Evolutionary conservation across 495 filamentous ascomycete genomes (phyloP).

Genomic region (Tuber brumale): DNA sequence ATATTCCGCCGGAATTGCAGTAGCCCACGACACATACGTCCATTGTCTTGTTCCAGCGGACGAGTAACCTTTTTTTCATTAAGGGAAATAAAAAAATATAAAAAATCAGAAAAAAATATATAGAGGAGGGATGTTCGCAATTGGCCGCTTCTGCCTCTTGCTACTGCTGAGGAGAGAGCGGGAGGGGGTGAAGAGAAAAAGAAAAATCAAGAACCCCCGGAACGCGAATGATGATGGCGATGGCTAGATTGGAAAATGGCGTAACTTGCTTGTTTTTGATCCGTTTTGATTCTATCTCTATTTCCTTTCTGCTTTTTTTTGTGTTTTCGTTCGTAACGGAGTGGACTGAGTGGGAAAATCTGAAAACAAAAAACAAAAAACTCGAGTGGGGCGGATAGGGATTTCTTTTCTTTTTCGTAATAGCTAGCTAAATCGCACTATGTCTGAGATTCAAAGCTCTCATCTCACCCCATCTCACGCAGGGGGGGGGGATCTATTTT

Average conservation of each 20-base stretch:
- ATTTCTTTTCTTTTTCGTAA: conserved; percentile 10
- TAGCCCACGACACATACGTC: conserved; percentile 6
- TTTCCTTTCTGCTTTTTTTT: background rate
- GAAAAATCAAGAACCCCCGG: background rate
- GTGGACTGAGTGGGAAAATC: background rate
- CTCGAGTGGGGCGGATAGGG: background rate
- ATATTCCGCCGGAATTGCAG: conserved; percentile 43
- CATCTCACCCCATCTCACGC: conserved; percentile 10
- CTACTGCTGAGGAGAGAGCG: background rate
- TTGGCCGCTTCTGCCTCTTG: background rate
- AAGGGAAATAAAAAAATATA: background rate
- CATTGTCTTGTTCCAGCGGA: background rate
- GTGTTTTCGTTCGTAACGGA: background rate
- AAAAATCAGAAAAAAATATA: conserved; percentile 5
- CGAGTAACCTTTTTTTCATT: background rate
- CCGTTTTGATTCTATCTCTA: background rate
- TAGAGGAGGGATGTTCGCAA: conserved; percentile 12
- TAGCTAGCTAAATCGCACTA: background rate
- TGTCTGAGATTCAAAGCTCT: conserved; percentile 7
- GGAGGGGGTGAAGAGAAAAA: background rate
- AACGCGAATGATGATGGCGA: background rate
- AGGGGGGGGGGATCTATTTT: background rate
- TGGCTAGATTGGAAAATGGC: conserved; percentile 5
- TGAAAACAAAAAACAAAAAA: conserved; percentile 5
- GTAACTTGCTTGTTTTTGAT: background rate